A percentile compares a stretch with the other conserved stretches of the same genome.
Conservation (phyloP, 1,284 basidiomycete species). For the Ceratobasidium sp. region DNA sequence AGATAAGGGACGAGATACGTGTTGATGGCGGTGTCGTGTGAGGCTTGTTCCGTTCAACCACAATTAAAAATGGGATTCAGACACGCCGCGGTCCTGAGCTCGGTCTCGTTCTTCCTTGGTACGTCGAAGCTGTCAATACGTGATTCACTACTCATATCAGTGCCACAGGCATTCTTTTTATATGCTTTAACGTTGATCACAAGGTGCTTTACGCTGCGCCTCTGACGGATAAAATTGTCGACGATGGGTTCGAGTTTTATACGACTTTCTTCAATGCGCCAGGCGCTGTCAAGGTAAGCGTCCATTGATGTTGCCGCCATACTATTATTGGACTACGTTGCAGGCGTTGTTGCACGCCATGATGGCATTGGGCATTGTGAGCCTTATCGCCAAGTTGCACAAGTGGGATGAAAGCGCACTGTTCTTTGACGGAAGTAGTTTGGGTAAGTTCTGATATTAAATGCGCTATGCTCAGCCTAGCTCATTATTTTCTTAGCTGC, state of each 20-base stretch:
- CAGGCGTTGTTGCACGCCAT: slow-evolving; percentile 87
- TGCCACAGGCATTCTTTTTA: slow-evolving; percentile 79
- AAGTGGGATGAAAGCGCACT: slow-evolving; percentile 90
- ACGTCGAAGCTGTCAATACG: slow-evolving; percentile 46
- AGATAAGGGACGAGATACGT: neutral
- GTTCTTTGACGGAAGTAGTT: slow-evolving; percentile 88
- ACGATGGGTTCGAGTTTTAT: slow-evolving; percentile 85
- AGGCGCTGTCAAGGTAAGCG: slow-evolving; percentile 83
- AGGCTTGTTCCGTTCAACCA: slow-evolving; percentile 27
- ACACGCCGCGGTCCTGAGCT: slow-evolving; percentile 82
- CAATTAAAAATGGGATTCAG: slow-evolving; percentile 76
- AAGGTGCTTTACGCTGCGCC: slow-evolving; percentile 74
- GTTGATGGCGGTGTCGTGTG: slow-evolving; percentile 14
- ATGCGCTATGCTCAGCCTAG: neutral
- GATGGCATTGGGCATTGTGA: slow-evolving; percentile 76
- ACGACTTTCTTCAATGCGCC: slow-evolving; percentile 90
- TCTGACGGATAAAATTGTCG: slow-evolving; percentile 68
- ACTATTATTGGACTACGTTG: slow-evolving; percentile 10
- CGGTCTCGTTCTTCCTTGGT: slow-evolving; percentile 86
- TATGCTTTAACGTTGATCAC: slow-evolving; percentile 88
- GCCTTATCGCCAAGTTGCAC: slow-evolving; percentile 79
- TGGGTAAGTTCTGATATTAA: slow-evolving; percentile 64
- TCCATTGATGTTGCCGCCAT: neutral
- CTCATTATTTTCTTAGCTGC: slow-evolving; percentile 61
- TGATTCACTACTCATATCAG: neutral